Conservation (phyloP, 1,284 basidiomycete genomes). For the Boletellus deceptivus region DNA sequence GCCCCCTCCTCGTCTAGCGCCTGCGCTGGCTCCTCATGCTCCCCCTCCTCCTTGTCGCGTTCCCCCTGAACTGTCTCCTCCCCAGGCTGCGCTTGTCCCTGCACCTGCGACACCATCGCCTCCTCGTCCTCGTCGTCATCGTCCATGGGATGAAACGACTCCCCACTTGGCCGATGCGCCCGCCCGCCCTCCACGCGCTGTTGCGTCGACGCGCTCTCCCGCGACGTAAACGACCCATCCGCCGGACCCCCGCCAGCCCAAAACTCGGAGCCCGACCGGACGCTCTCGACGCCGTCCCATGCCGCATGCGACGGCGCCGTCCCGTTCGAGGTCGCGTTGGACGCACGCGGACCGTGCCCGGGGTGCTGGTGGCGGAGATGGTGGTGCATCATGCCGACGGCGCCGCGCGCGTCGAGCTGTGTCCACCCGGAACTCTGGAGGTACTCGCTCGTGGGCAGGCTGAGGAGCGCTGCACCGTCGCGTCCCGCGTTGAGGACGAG, state of each 20-base stretch:
- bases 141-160: conserved; percentile 34
- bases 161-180: conserved; percentile 27
- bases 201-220: conserved; percentile 19
- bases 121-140: conserved; percentile 28
- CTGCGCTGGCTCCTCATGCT: conserved; percentile 28
- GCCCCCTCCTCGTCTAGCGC: conserved; percentile 68
- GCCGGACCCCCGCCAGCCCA: conserved; percentile 52
- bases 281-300: conserved; percentile 47
- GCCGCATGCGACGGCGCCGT: conserved; percentile 16
- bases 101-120: background rate
- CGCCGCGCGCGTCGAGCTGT: conserved; percentile 9
- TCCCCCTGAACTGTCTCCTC: conserved; percentile 8
- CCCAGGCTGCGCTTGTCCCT: background rate
- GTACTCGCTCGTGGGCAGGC: conserved; percentile 78
- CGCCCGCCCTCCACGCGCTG: conserved; percentile 3
- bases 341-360: conserved; percentile 11
- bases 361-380: background rate
- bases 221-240: conserved; percentile 17
- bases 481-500: conserved; percentile 76
- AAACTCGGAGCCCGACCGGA: conserved; percentile 72
- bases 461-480: conserved; percentile 74
- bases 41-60: too few relatives aligned
- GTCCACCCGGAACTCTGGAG: conserved; percentile 80
- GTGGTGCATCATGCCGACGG: background rate
- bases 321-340: conserved; percentile 24